Evolutionary conservation across 352 stramenopile genomes (phyloP).

Genomic region (Blastocystis sp.): DNA sequence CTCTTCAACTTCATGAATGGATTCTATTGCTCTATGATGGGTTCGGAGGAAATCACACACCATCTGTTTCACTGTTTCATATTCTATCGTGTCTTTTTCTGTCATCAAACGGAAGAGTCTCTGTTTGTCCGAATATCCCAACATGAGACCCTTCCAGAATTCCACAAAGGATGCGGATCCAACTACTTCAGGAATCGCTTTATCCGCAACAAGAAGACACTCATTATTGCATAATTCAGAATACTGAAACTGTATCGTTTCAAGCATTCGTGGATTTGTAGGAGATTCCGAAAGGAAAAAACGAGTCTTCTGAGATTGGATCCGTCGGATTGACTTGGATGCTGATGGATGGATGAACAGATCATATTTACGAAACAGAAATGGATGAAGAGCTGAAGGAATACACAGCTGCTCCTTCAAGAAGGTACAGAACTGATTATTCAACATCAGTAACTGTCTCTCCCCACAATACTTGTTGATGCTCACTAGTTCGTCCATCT

Average conservation of each 20-base stretch:
- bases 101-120: conserved; percentile 5
- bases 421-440: background rate
- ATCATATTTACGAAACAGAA: conserved; percentile 24
- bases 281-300: background rate
- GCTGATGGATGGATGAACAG: background rate
- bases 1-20: conserved; percentile 1
- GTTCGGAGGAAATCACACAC: conserved; percentile 43
- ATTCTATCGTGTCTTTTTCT: background rate
- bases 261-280: background rate
- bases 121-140: background rate
- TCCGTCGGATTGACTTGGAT: background rate
- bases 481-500: background rate
- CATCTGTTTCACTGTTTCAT: conserved; percentile 8
- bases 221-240: background rate
- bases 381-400: conserved; percentile 1
- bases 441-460: background rate
- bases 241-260: background rate
- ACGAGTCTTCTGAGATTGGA: background rate
- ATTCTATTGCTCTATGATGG: background rate
- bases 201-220: background rate
- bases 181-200: background rate
- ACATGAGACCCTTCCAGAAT: background rate
- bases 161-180: background rate
- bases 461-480: background rate
- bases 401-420: background rate